A percentile compares a stretch with the other conserved stretches of the same genome.
phyloP scores from a whole-genome alignment of 1,139 yeast genomes.

The Entelexis paramagnoliae region DNA sequence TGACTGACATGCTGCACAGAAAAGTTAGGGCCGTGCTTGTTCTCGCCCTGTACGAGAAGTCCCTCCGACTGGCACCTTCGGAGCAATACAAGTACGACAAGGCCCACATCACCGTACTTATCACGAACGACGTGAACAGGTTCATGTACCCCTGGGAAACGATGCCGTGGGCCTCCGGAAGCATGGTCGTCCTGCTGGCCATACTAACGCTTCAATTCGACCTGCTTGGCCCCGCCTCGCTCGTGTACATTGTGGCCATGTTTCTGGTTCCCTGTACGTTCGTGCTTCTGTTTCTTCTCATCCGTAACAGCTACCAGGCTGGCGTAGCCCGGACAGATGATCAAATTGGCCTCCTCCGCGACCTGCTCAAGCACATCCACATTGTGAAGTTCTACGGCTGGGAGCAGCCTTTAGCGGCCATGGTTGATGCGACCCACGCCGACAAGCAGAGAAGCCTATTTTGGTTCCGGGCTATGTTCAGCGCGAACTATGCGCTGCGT shows the following conservation, averaged over 20 bases:
- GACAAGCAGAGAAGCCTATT: slow-evolving; percentile 31
- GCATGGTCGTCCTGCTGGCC: neutral
- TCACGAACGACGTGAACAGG: slow-evolving; percentile 7
- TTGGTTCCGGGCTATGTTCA: neutral
- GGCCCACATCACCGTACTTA: slow-evolving; percentile 6
- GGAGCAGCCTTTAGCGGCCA: slow-evolving; percentile 50
- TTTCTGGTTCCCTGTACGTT: neutral
- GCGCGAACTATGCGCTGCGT: neutral
- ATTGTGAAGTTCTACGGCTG: slow-evolving; percentile 67
- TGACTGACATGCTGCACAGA: neutral
- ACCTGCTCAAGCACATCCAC: slow-evolving; percentile 52
- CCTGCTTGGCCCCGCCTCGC: slow-evolving; percentile 5
- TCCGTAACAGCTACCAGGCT: neutral
- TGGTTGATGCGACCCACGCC: slow-evolving; percentile 38
- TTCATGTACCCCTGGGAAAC: neutral
- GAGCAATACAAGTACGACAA: neutral
- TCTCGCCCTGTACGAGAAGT: slow-evolving; percentile 11
- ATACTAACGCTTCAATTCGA: neutral
- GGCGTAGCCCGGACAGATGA: slow-evolving; percentile 37
- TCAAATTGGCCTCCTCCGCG: slow-evolving; percentile 52
- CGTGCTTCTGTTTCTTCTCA: neutral
- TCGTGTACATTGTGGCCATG: neutral
- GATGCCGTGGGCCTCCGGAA: neutral
- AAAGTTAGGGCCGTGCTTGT: neutral
- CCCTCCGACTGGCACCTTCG: neutral